Evolutionary conservation across 2,329 filamentous ascomycete species (phyloP).

Genomic region (Fusarium coffeatum): DNA sequence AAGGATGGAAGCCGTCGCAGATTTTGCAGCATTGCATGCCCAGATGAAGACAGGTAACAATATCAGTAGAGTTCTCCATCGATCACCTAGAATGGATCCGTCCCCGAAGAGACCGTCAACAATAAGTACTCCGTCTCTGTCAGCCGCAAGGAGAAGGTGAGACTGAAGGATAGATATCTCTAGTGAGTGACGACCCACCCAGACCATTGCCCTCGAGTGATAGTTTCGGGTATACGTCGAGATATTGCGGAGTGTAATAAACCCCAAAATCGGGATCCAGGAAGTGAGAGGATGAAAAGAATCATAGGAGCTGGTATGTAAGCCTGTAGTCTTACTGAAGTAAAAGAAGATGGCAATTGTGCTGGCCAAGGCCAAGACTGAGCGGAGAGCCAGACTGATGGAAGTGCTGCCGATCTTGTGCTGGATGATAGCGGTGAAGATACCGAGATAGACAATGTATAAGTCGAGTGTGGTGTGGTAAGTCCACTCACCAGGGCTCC

Average conservation of each 20-base stretch:
- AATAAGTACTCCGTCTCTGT: conserved; percentile 63
- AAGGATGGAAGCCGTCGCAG: conserved; percentile 38
- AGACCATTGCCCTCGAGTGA: conserved; percentile 57
- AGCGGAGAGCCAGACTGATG: conserved; percentile 19
- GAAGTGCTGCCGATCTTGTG: conserved; percentile 19
- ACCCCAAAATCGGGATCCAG: conserved; percentile 63
- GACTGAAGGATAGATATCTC: conserved; percentile 70
- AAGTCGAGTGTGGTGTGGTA: conserved; percentile 63
- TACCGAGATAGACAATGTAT: conserved; percentile 66
- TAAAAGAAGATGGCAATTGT: conserved; percentile 29
- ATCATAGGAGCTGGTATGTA: conserved; percentile 54
- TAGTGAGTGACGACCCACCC: conserved; percentile 66
- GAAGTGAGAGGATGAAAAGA: conserved; percentile 64
- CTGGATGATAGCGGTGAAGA: conserved; percentile 54
- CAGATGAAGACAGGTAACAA: conserved; percentile 44
- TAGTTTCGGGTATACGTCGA: conserved; percentile 19
- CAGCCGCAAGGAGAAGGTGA: conserved; percentile 70
- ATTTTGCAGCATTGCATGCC: conserved; percentile 34
- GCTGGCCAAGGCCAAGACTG: conserved; percentile 47
- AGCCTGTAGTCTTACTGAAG: background rate
- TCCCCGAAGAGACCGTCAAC: conserved; percentile 40
- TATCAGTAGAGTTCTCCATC: conserved; percentile 45
- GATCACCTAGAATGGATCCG: conserved; percentile 38
- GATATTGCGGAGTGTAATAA: conserved; percentile 62
- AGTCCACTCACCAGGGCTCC: conserved; percentile 60